Evolutionary conservation across 768 basidiomycete species (phyloP).

Genomic region (Chalciporus piperatus): DNA sequence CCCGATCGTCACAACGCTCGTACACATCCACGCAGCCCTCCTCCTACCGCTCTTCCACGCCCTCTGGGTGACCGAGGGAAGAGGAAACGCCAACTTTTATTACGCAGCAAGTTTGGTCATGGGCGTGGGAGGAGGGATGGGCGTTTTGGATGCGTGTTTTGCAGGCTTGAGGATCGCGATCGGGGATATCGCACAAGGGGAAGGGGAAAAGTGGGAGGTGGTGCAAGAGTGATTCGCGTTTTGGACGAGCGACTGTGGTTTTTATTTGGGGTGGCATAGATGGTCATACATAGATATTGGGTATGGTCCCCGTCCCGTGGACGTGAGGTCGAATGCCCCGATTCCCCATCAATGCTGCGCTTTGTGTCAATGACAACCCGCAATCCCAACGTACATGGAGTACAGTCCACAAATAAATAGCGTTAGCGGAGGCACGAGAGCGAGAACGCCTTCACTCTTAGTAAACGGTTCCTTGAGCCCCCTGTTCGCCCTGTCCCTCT

Average conservation of each 20-base stretch:
- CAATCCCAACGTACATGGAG: too few species aligned
- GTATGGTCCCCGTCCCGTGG: too few species aligned
- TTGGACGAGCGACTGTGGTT: too few species aligned
- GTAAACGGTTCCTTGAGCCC: too few species aligned
- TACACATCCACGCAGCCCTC: conserved; percentile 80
- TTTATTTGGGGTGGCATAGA: not conserved
- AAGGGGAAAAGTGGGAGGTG: conserved; percentile 28
- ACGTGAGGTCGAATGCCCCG: too few species aligned
- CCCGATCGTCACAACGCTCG: conserved; percentile 77
- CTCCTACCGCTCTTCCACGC: conserved; percentile 90
- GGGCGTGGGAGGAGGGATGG: conserved; percentile 83
- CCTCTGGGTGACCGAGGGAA: conserved; percentile 87
- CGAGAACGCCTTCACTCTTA: too few species aligned
- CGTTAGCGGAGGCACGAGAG: too few species aligned
- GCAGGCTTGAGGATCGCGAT: conserved; percentile 79
- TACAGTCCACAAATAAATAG: too few species aligned
- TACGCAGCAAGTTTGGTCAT: conserved; percentile 95
- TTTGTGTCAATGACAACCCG: too few species aligned
- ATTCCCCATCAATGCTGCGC: too few species aligned
- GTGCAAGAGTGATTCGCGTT: conserved; percentile 18
- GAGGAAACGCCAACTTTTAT: conserved; percentile 98
- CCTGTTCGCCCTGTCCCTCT: too few species aligned
- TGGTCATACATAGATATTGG: too few species aligned
- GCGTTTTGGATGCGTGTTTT: conserved; percentile 76
- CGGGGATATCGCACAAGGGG: conserved; percentile 47